phyloP scores from a whole-genome alignment of 2,329 filamentous ascomycete genomes.

The Alternaria arborescens region DNA sequence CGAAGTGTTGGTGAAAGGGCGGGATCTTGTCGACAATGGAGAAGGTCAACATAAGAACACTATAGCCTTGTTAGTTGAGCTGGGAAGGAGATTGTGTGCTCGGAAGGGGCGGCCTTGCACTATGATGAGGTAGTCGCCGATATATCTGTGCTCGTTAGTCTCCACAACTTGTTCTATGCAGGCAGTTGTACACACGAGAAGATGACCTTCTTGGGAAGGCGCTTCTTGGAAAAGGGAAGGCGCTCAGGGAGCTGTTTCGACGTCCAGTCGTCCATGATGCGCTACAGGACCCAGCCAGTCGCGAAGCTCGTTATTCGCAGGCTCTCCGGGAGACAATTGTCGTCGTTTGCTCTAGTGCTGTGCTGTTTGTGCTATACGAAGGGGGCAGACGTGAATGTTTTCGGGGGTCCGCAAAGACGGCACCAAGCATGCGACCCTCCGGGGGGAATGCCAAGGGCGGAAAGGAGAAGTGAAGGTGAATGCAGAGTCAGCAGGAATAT shows the following conservation, averaged over 20 bases:
- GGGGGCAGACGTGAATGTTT: slow-evolving; percentile 1
- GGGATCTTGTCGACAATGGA: slow-evolving; percentile 62
- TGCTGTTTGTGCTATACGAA: background rate
- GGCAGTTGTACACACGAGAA: slow-evolving; percentile 57
- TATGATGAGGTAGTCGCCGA: slow-evolving; percentile 67
- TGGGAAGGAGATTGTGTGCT: slow-evolving; percentile 48
- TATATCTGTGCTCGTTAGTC: slow-evolving; percentile 57
- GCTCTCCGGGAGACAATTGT: background rate
- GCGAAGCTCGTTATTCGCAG: slow-evolving; percentile 11
- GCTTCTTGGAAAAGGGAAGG: slow-evolving; percentile 64
- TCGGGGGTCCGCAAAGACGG: slow-evolving; percentile 25
- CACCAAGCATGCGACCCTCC: slow-evolving; percentile 40
- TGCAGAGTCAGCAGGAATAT: slow-evolving; percentile 13
- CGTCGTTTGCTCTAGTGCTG: background rate
- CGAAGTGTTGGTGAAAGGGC: slow-evolving; percentile 67
- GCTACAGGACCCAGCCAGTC: slow-evolving; percentile 30
- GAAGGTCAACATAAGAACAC: slow-evolving; percentile 62
- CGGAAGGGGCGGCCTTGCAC: slow-evolving; percentile 54
- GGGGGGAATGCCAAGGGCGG: slow-evolving; percentile 36
- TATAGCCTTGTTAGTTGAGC: slow-evolving; percentile 36
- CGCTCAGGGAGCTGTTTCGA: slow-evolving; percentile 54
- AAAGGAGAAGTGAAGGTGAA: slow-evolving; percentile 23
- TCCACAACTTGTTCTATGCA: background rate
- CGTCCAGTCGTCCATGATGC: slow-evolving; percentile 47
- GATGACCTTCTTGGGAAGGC: slow-evolving; percentile 59